Evolutionary conservation across 148 eudicot genomes (phyloP), one percentile per base, ranked within the genome.

Genomic region (Chenopodium album): DNA sequence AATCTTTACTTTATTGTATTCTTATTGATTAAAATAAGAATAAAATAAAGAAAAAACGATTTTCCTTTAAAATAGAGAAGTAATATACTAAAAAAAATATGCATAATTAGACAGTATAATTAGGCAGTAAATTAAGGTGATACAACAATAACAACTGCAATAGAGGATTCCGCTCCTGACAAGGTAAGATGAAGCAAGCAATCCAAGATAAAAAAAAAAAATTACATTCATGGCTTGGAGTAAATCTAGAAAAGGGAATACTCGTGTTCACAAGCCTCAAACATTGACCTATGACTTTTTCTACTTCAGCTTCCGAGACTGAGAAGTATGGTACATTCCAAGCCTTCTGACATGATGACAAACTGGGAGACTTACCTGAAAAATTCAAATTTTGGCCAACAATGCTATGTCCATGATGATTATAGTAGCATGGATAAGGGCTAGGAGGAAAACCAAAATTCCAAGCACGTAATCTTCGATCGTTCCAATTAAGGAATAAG

Each of bases 181-280:
- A 54, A 31, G 60, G 60, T 54, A 11, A 54, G 60, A 17, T 0
- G 17, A 54, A 54, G 19, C 14, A 65, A 12, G 69, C 32, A 65
- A 23, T 7, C 26, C 14, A 7, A 78, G 31, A 3, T 17, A 48
- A 17, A 17, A 7, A 47, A 62, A 32, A 34, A 34, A 34, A 3
- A 3, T 34, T 14, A 8, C 46, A 78, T 78, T 46, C 62, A 78
- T 44, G n/a, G n/a, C 31, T 70, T 19, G 32, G 1, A 69, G 67
- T 7, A 78, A 79, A 31, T 73, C 31, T 56, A 79, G 7, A 26
- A 79, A 71, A 59, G 22, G 44, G 31, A 19, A 79, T 54, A 20
- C 75, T 31, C 66, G 34, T 68, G 34, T 37, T 60, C 71, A 63
- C 82, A 41, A 72, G 73, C 82, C 82, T 80, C 77, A 62, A 65